Percentiles rank a stretch among this genome's conserved stretches.
Conservation (phyloP, 345 rosid genomes). For the Luvunga scandens region DNA sequence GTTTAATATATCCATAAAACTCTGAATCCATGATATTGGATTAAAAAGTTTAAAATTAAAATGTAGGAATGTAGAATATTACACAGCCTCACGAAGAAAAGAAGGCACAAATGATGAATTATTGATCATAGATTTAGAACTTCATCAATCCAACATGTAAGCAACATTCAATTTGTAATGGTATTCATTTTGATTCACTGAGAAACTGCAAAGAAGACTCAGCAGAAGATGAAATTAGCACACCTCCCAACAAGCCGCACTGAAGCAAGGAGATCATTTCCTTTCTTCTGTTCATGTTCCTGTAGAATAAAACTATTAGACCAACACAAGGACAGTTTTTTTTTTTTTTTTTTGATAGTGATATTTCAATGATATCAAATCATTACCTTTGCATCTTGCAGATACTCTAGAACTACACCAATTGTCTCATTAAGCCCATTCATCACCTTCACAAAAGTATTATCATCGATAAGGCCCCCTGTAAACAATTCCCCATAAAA, state of each 20-base stretch:
- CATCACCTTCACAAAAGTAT: constrained; percentile 50
- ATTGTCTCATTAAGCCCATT: constrained; percentile 68
- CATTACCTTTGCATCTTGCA: constrained; percentile 82
- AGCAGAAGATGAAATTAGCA: constrained; percentile 8
- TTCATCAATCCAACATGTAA: not conserved
- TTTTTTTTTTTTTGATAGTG: not conserved
- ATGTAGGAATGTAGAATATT: not conserved
- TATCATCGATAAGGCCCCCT: constrained; percentile 52
- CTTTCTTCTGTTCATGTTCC: constrained; percentile 77
- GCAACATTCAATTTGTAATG: not conserved
- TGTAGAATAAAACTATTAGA: constrained; percentile 29
- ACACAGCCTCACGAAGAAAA: not conserved
- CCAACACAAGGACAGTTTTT: constrained; percentile 10
- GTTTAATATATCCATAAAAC: not conserved
- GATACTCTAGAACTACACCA: constrained; percentile 64
- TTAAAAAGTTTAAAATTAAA: not conserved
- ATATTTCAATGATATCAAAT: not conserved
- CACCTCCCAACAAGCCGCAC: constrained; percentile 88
- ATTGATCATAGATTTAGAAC: not conserved
- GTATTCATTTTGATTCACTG: not conserved
- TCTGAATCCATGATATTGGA: not conserved
- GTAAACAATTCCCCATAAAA: constrained; percentile 7
- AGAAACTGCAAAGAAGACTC: not conserved
- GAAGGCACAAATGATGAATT: not conserved
- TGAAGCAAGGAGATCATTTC: constrained; percentile 92